phyloP scores from a whole-genome alignment of 2,329 filamentous ascomycete genomes.

The Camillea tinctor region DNA sequence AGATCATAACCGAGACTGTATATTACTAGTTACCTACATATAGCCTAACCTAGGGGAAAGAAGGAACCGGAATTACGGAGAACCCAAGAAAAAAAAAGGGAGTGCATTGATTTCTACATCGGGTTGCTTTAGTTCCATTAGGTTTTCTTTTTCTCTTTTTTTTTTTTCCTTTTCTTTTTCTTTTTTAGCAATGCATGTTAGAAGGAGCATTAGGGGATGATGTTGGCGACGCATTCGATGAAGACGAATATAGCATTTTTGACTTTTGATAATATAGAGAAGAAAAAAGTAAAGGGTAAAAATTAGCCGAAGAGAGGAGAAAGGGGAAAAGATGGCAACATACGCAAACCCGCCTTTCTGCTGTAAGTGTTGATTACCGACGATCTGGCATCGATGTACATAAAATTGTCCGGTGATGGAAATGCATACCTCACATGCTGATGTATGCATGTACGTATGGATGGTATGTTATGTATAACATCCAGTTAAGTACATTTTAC shows the following conservation, averaged over 20 bases:
- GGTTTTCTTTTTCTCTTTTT: too few relatives aligned
- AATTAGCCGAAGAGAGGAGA: too few relatives aligned
- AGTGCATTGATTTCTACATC: neutral
- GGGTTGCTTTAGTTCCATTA: too few relatives aligned
- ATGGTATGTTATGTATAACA: neutral
- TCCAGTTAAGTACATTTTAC: neutral
- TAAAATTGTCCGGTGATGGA: neutral
- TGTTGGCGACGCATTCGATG: neutral
- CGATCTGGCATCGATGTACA: neutral
- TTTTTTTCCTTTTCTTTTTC: too few relatives aligned
- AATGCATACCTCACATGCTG: neutral
- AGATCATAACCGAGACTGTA: neutral
- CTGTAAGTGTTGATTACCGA: neutral
- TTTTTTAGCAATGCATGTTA: neutral
- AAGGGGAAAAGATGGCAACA: neutral
- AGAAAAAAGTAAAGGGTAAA: too few relatives aligned
- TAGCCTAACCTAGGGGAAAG: neutral
- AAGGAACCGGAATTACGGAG: neutral
- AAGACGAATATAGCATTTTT: neutral
- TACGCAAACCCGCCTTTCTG: neutral
- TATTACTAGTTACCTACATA: neutral
- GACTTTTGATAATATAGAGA: neutral
- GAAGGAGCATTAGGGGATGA: neutral
- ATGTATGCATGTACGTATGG: neutral
- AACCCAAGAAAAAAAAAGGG: neutral